These are phyloP conservation scores for Populus simonii DNA, from an alignment of 345 rosid species.

Conservation along the genomic window DNA sequence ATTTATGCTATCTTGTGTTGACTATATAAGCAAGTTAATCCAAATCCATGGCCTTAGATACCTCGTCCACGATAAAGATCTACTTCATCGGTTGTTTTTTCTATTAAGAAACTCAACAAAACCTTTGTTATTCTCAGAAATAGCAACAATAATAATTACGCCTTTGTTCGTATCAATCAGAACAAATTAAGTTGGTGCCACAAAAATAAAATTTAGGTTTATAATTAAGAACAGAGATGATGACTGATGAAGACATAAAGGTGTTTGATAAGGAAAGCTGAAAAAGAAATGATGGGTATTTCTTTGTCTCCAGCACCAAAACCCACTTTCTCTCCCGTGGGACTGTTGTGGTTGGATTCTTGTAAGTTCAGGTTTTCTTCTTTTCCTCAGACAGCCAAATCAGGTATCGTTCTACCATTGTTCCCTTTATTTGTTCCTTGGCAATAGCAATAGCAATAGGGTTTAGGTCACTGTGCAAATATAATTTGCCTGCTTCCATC, in stretches of 20 bases:
- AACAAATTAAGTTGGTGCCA: slow-evolving; percentile 19
- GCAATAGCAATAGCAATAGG: background rate
- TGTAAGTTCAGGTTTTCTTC: slow-evolving; percentile 13
- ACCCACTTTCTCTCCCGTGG: slow-evolving; percentile 24
- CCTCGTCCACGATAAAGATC: background rate
- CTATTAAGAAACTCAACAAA: background rate
- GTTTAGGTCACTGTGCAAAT: slow-evolving; percentile 5
- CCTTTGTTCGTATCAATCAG: slow-evolving; percentile 22
- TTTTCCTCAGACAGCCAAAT: slow-evolving; percentile 5
- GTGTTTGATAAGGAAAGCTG: slow-evolving; percentile 34
- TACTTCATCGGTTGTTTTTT: background rate
- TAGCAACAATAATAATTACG: background rate
- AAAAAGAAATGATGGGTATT: slow-evolving; percentile 23
- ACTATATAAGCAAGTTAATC: background rate
- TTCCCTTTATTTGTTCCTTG: background rate
- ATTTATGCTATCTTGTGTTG: background rate
- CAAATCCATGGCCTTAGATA: background rate
- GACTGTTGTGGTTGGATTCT: slow-evolving; percentile 27
- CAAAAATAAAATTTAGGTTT: background rate
- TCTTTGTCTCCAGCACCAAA: slow-evolving; percentile 32
- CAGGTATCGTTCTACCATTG: background rate
- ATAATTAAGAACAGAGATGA: slow-evolving; percentile 16
- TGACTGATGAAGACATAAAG: slow-evolving; percentile 56
- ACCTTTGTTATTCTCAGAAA: background rate
- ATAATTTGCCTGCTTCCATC: background rate